Evolutionary conservation across 768 basidiomycete genomes (phyloP), one percentile per base, ranked within the genome.

Genomic region (Lentinula detonsa): DNA sequence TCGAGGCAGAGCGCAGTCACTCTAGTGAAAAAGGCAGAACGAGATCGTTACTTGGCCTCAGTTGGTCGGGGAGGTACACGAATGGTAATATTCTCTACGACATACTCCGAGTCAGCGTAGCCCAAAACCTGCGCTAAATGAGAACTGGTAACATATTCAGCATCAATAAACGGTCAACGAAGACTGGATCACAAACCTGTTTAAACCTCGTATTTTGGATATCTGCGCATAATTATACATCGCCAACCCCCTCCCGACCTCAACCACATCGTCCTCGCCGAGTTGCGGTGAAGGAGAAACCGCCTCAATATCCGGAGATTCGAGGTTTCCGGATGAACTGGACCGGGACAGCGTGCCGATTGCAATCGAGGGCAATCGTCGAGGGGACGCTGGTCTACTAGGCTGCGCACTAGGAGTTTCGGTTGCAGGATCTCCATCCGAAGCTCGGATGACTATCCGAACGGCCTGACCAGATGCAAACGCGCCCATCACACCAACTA

Each of bases 391-490:
- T 3, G 88, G 86, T 62, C 78, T 72, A n/a, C 84, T 84, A 45
- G 73, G 67, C 52, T 78, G 77, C 37, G 78, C 61, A 5, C 59
- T 60, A 39, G 50, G 31, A 7, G 10, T 31, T 23, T 45, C 57
- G 70, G 75, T 80, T 57, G 72, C 68, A 9, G 64, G 71, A 21
- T 64, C 65, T 62, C 70, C 72, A 59, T 72, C 64, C 15, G 68
- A 68, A 37, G 76, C 75, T 35, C 81, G 79, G 11, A 92, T 80
- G 60, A 90, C 79, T 54, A 98, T 87, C 35, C 86, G 82, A 43
- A 99, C 96, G 5, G 96, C 97, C 72, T 98, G 96, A 5, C 95
- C 94, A 1, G 90, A 88, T 1, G 95, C 96, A 70, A 98, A 99
- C 0, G 84, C 84, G 16, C 96, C 97, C 51, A 88, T 83, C 56